Conservation (phyloP, 805 yeast genomes). For the Ogataea zsoltii region DNA sequence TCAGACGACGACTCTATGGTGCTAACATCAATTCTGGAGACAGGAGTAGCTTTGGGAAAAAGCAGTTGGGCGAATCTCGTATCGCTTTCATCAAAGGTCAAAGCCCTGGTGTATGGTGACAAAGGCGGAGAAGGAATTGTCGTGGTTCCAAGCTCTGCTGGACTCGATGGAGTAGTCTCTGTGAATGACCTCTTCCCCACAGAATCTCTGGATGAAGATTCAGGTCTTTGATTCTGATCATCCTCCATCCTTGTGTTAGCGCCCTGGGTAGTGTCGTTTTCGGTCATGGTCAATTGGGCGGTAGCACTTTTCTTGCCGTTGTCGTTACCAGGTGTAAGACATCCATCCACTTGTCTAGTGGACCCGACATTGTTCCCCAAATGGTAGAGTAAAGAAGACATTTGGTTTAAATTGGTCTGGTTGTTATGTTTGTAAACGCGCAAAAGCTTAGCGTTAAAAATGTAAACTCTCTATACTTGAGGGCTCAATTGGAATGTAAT, state of each 20-base stretch:
- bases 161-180: conserved; percentile 8
- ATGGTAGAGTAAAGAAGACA: conserved; percentile 20
- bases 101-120: conserved; percentile 36
- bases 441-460: conserved; percentile 1
- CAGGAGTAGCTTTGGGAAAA: conserved; percentile 27
- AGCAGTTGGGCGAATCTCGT: conserved; percentile 29
- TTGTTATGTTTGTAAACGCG: background rate
- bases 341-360: conserved; percentile 28
- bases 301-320: conserved; percentile 8
- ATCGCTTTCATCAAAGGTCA: conserved; percentile 28
- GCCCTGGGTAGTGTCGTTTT: conserved; percentile 6
- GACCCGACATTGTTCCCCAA: conserved; percentile 10
- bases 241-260: conserved; percentile 8
- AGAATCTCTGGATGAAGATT: background rate
- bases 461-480: conserved; percentile 2
- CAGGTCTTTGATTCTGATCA: background rate
- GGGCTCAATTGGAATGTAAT: background rate
- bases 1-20: conserved; percentile 11
- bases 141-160: conserved; percentile 15
- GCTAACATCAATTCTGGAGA: conserved; percentile 9
- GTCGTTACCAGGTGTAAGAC: conserved; percentile 26
- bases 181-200: conserved; percentile 7
- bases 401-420: conserved; percentile 4
- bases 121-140: conserved; percentile 41
- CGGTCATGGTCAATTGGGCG: conserved; percentile 1